Evolutionary conservation across 1,284 basidiomycete species (phyloP).

Genomic region (Porodaedalea pini): DNA sequence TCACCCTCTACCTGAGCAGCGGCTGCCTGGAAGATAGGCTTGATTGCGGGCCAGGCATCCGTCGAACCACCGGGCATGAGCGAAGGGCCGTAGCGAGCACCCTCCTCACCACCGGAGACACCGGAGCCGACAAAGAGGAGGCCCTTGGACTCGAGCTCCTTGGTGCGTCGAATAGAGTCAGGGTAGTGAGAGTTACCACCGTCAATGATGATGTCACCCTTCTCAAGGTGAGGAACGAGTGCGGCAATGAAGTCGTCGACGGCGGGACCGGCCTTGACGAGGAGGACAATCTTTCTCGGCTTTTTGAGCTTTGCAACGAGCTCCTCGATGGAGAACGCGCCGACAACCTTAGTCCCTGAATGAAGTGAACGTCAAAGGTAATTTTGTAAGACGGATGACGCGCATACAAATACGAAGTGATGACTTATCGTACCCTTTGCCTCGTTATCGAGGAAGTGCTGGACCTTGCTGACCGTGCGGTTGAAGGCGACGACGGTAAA

Average conservation of each 20-base stretch:
- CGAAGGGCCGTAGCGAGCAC: conserved; percentile 95
- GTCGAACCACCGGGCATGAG: conserved; percentile 98
- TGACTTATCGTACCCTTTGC: conserved; percentile 76
- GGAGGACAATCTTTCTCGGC: conserved; percentile 90
- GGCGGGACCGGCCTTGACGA: conserved; percentile 86
- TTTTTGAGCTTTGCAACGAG: conserved; percentile 76
- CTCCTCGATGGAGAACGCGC: conserved; percentile 93
- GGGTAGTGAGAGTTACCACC: conserved; percentile 99
- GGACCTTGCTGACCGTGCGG: conserved; percentile 95
- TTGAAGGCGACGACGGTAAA: conserved; percentile 97
- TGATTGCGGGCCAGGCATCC: conserved; percentile 94
- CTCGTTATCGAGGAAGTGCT: conserved; percentile 93
- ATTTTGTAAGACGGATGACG: conserved; percentile 11
- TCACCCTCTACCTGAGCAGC: conserved; percentile 94
- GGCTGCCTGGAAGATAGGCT: conserved; percentile 98
- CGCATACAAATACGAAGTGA: background rate
- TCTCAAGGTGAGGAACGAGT: conserved; percentile 67
- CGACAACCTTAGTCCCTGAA: conserved; percentile 89
- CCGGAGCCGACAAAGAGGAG: conserved; percentile 97
- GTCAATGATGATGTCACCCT: conserved; percentile 95
- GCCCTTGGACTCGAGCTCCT: conserved; percentile 93
- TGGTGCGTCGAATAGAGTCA: conserved; percentile 91
- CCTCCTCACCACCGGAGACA: conserved; percentile 99
- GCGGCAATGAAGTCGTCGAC: conserved; percentile 77
- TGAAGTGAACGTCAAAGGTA: conserved; percentile 11